Evolutionary conservation across 768 basidiomycete species (phyloP).

Genomic region (Hygrocybe coccinea): DNA sequence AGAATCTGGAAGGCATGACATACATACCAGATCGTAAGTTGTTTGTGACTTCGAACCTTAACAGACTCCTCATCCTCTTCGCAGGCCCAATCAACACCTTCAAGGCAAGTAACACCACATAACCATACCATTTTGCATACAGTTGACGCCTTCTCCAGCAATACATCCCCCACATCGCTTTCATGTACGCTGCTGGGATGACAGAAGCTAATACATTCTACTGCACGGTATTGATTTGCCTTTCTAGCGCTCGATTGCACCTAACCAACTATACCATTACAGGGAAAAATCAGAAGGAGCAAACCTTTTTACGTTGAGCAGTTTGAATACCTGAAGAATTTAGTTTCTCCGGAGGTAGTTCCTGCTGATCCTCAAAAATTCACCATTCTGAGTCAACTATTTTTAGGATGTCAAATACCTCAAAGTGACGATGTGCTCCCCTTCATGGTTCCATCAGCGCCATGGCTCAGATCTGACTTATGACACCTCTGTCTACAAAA

Average conservation of each 20-base stretch:
- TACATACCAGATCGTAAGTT: conserved; percentile 44
- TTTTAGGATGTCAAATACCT: conserved; percentile 56
- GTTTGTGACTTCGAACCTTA: conserved; percentile 6
- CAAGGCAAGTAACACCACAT: conserved; percentile 35
- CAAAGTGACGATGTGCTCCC: conserved; percentile 69
- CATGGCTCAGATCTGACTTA: conserved; percentile 58
- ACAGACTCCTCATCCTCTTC: conserved; percentile 3
- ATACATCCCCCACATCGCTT: conserved; percentile 45
- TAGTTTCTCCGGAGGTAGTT: conserved; percentile 51
- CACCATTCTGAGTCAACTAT: conserved; percentile 7
- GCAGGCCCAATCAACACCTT: conserved; percentile 45
- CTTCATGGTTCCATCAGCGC: conserved; percentile 67
- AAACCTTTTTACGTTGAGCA: conserved; percentile 60
- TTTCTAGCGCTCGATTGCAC: background rate
- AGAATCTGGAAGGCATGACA: conserved; percentile 61
- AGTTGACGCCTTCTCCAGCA: conserved; percentile 21
- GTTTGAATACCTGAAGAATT: conserved; percentile 54
- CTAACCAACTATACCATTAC: background rate
- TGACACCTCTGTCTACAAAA: conserved; percentile 53
- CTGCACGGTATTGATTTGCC: conserved; percentile 35
- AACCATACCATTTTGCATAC: background rate
- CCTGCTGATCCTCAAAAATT: background rate
- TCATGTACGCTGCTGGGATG: conserved; percentile 40
- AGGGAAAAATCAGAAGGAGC: conserved; percentile 61
- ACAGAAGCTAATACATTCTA: conserved; percentile 37